phyloP scores from a whole-genome alignment of 2,329 filamentous ascomycete species.

The Venturia asperata region DNA sequence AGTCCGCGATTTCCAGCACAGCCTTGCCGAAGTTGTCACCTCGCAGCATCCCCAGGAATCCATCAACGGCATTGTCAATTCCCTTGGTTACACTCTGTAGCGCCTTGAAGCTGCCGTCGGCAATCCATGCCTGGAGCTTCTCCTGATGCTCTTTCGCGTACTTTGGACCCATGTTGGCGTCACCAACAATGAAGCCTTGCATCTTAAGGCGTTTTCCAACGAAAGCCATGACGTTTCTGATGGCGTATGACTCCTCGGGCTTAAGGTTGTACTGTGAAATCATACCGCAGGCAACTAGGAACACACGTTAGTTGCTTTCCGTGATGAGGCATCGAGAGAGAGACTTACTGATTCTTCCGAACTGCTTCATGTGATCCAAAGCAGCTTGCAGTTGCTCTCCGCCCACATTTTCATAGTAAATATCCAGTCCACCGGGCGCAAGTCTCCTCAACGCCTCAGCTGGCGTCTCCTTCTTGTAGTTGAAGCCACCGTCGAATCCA shows the following conservation, averaged over 20 bases:
- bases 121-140: conserved; percentile 68
- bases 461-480: conserved; percentile 79
- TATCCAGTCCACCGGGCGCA: conserved; percentile 71
- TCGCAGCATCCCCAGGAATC: conserved; percentile 64
- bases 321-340: neutral
- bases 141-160: conserved; percentile 66
- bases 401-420: conserved; percentile 77
- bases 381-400: conserved; percentile 67
- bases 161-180: conserved; percentile 57
- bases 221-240: conserved; percentile 59
- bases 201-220: conserved; percentile 64
- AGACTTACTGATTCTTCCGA: conserved; percentile 55
- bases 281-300: conserved; percentile 49
- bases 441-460: conserved; percentile 60
- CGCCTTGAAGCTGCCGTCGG: conserved; percentile 66
- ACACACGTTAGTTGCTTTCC: neutral
- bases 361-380: conserved; percentile 54
- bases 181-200: conserved; percentile 67
- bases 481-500: conserved; percentile 68
- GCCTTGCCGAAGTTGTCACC: conserved; percentile 86
- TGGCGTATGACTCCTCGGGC: conserved; percentile 52
- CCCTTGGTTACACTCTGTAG: conserved; percentile 63
- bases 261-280: conserved; percentile 70
- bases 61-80: conserved; percentile 69
- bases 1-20: conserved; percentile 55